Conservation (phyloP, 495 filamentous ascomycete genomes). For the Penicillium parvum region DNA sequence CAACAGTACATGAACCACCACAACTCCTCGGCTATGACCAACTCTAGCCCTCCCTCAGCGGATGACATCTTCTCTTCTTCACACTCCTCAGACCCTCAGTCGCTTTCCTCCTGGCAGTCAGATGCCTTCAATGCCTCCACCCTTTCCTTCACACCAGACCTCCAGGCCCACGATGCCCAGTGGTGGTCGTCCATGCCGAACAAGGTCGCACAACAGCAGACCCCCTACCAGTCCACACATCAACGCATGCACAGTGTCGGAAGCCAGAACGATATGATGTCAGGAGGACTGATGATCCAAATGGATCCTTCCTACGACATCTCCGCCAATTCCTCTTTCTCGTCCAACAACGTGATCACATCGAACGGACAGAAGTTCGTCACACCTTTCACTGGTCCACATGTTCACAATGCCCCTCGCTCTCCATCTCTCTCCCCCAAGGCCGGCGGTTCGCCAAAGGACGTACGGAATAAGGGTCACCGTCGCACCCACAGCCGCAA, state of each 20-base stretch:
- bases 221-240: slow-evolving; percentile 34
- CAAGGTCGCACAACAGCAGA: slow-evolving; percentile 33
- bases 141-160: slow-evolving; percentile 39
- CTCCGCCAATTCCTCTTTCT: slow-evolving; percentile 30
- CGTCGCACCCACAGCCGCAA: slow-evolving; percentile 35
- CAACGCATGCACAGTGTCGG: slow-evolving; percentile 29
- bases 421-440: slow-evolving; percentile 42
- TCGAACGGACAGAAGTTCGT: slow-evolving; percentile 27
- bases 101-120: slow-evolving; percentile 44
- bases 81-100: slow-evolving; percentile 43
- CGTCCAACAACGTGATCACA: slow-evolving; percentile 27
- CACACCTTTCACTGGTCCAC: slow-evolving; percentile 26
- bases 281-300: slow-evolving; percentile 47
- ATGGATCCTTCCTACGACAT: slow-evolving; percentile 39
- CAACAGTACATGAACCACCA: slow-evolving; percentile 37
- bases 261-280: slow-evolving; percentile 37
- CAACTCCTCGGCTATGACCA: slow-evolving; percentile 28
- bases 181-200: slow-evolving; percentile 46
- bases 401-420: slow-evolving; percentile 25
- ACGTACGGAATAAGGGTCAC: slow-evolving; percentile 24
- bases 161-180: slow-evolving; percentile 36
- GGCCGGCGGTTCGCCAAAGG: slow-evolving; percentile 27
- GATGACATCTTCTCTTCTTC: slow-evolving; percentile 45
- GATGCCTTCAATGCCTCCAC: slow-evolving; percentile 36
- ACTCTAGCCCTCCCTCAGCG: slow-evolving; percentile 39